Base-by-base conservation (phyloP, 768 basidiomycete species). In the Suillus sp. region DNA sequence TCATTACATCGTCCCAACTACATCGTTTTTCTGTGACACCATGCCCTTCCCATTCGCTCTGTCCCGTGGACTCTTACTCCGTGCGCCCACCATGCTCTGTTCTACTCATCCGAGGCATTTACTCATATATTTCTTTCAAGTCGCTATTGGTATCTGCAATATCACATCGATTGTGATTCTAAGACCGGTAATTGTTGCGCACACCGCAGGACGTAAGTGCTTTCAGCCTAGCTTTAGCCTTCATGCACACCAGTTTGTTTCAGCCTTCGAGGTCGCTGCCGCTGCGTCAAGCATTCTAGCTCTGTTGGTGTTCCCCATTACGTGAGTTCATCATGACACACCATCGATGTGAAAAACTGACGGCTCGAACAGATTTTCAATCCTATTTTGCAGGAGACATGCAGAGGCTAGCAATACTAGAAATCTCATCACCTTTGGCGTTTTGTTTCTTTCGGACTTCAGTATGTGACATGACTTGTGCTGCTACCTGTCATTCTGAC, bases 1-100 rank as follows among this genome's bases (percentile, higher is more conserved):
- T 64, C 64, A 64, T 54, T 63, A 20, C 54, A 63, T 55, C 48
- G 53, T 32, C 38, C 40, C 51, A 55, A 45, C 37, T 45, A 22
- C 37, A 27, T 40, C 22, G 58, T 67, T 47, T 61, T 72, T 74
- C 69, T 58, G 74, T 64, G 69, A 69, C 69, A 58, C 47, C 54
- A 75, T 73, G 72, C 22, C 72, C 16, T 73, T 75, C 54, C 61
- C 65, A 34, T 71, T 69, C 45, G 22, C 66, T 60, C 68, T 68
- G 59, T 66, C 11, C 25, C 73, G 69, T 59, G 38, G 27, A 1
- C 47, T 73, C 40, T 38, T 63, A 53, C 63, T 76, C 60, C 53
- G 73, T 69, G 45, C 11, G 74, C 63, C 3, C 10, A 35, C 60
- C 56, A 8, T 22, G 14, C 42, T 22, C n/a, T 55, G 42, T 40